Evolutionary conservation across 23 red algal genomes (phyloP), one percentile per base, ranked within the genome.

Genomic region (Agarophyton chilense): DNA sequence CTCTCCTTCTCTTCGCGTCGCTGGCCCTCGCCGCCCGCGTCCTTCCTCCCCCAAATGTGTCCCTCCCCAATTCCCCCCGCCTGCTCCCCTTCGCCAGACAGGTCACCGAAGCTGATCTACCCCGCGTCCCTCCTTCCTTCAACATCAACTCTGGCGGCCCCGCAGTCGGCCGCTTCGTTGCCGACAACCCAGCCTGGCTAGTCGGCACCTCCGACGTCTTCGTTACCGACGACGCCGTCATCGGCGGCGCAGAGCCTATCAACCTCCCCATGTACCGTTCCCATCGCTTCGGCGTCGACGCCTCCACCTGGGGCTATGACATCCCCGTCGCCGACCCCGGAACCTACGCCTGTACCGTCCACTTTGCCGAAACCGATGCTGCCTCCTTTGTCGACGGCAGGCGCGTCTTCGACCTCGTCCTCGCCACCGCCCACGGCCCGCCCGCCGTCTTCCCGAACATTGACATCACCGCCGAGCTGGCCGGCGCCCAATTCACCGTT

Each of bases 131-230:
- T 11, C 79, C 79, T 14, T 12, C 18, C 26, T 83, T 87, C 68
- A 87, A 87, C 63, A 52, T 87, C 62, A 87, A 87, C 43, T 87
- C 82, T 0, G 82, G 82, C 52, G 82, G 82, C 25, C 82, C 82
- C 43, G 82, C 61, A 25, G 61, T 73, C 45, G 82, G 82, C 35
- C 82, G 82, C 35, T 87, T 87, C 47, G 68, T 87, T 24, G 42
- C 61, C 18, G 82, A 87, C 62, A 26, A 73, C 53, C 82, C 82
- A 19, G 28, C 29, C 2, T 87, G 82, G 82, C 40, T 87, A 19
- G 46, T 72, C 10, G 82, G 82, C 53, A 18, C 25, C 17, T 74
- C 82, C 65, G 8, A 29, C 21, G 4, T n/a, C 45, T 87, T 74
- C 63, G 64, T 22, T 51, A 71, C 36, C 18, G 19, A 21, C 28